phyloP scores from a whole-genome alignment of 2,329 filamentous ascomycete species.

The Simplicillium sp. region DNA sequence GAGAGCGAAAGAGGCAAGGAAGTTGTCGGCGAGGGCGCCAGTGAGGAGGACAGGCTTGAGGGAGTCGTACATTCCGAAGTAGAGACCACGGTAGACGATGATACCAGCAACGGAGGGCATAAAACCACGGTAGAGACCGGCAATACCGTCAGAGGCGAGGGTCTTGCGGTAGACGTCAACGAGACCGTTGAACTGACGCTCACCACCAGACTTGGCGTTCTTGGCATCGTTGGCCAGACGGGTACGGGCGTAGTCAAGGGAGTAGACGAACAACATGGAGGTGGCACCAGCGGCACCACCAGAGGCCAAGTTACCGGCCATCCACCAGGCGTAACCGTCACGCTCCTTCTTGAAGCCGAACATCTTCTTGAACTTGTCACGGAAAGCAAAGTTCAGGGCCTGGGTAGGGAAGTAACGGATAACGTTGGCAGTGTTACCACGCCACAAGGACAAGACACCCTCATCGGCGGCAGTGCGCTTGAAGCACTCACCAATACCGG shows the following conservation, averaged over 20 bases:
- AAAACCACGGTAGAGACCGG: constrained; percentile 99
- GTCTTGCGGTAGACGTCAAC: constrained; percentile 99
- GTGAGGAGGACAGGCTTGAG: constrained; percentile 97
- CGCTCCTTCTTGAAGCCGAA: constrained; percentile 99
- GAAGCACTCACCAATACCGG: constrained; percentile 94
- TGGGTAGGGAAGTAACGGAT: constrained; percentile 99
- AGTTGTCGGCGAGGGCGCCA: constrained; percentile 90
- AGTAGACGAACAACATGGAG: constrained; percentile 99
- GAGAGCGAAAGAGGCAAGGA: constrained; percentile 97
- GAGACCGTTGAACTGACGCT: constrained; percentile 99
- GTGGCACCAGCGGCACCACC: constrained; percentile 99
- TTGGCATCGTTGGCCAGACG: constrained; percentile 99
- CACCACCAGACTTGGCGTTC: constrained; percentile 93
- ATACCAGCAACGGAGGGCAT: constrained; percentile 98
- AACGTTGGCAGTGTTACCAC: constrained; percentile 99
- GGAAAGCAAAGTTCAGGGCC: constrained; percentile 99
- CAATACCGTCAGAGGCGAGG: constrained; percentile 94
- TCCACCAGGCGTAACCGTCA: constrained; percentile 98
- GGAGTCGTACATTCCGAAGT: constrained; percentile 99
- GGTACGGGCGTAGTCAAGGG: constrained; percentile 99
- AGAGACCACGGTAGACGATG: constrained; percentile 99
- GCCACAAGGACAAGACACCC: constrained; percentile 93
- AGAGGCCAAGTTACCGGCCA: constrained; percentile 98
- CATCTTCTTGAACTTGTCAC: constrained; percentile 99
- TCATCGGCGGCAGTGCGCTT: constrained; percentile 79